Evolutionary conservation across 225 moss, liverwort and hornwort genomes (phyloP).

Genomic region (Pseudisothecium myosuroides): DNA sequence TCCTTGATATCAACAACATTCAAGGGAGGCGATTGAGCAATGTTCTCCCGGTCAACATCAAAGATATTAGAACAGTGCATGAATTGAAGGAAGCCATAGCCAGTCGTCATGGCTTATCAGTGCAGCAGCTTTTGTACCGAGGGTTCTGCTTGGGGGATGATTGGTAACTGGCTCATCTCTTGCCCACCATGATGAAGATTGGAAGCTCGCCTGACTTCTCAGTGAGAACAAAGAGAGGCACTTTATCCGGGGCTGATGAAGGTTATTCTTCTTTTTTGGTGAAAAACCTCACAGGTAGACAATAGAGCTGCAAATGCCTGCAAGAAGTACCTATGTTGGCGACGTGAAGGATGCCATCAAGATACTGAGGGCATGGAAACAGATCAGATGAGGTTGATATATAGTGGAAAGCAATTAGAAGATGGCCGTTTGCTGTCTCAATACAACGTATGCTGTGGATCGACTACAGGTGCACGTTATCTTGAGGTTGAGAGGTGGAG

Average conservation of each 20-base stretch:
- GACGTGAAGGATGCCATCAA: neutral
- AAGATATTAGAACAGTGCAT: neutral
- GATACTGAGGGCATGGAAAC: neutral
- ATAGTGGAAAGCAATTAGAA: neutral
- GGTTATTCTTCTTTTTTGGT: neutral
- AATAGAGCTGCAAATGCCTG: too few species aligned
- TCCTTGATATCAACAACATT: neutral
- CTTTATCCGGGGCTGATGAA: neutral
- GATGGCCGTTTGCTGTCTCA: neutral
- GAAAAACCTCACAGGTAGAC: neutral
- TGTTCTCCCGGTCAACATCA: neutral
- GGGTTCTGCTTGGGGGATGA: neutral
- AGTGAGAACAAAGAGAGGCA: neutral
- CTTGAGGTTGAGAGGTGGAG: neutral
- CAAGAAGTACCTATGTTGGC: neutral
- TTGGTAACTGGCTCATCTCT: neutral
- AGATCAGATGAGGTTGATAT: neutral
- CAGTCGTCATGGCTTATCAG: neutral
- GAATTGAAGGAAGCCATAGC: neutral
- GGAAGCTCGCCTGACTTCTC: neutral
- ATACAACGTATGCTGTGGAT: neutral
- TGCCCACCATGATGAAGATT: neutral
- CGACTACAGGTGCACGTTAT: neutral
- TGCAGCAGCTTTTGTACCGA: neutral
- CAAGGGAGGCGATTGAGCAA: neutral